Base-by-base conservation (phyloP, 2,329 filamentous ascomycete species). In the Rhynchosporium secalis region DNA sequence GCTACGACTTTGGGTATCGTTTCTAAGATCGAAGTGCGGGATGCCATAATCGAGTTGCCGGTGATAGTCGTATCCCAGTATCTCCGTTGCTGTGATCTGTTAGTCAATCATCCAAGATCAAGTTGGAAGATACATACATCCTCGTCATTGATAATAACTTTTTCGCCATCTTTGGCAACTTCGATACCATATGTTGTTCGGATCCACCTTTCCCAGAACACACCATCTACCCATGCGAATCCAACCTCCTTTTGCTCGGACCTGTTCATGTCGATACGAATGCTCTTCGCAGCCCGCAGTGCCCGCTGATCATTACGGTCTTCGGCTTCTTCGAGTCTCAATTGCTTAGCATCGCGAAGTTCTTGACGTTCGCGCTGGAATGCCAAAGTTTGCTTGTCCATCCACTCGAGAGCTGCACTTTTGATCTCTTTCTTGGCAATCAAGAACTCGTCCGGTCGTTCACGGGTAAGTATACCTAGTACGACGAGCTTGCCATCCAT, bases 171-270 rank as follows among this genome's bases (percentile, higher is more conserved):
- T 72, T 84, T 87, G 65, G 80, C 81, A 38, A 95, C 87, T 70
- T 96, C 90, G 69, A 98, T 89, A 60, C 94, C 94, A 73, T 96
- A 99, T 0, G 94, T 97, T n/a, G 89, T 93, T 69, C 89, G 85
- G 67, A 99, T 86, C 95, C 95, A 99, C 65, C 94, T 86, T 76
- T 98, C 93, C 95, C 95, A 99, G 76, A 98, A 98, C 7, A 91
- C 85, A 56, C 93, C 92, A 74, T 99, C 95, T 12, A 98, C 92
- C 95, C 95, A 99, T 12, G 95, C 95, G 76, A 99, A 99, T 8
- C 86, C 86, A 47, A 98, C 92, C 74, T 96, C 90, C 75, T 94
- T 96, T 70, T 89, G 88, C 73, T 92, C 87, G 58, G 91, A 85
- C 73, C 90, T 89, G 70, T 94, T 89, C 86, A 97, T 96, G 70